These are phyloP conservation scores for Schwanniomyces etchellsii DNA, from an alignment of 1,139 yeast species.

Conservation along the genomic window DNA sequence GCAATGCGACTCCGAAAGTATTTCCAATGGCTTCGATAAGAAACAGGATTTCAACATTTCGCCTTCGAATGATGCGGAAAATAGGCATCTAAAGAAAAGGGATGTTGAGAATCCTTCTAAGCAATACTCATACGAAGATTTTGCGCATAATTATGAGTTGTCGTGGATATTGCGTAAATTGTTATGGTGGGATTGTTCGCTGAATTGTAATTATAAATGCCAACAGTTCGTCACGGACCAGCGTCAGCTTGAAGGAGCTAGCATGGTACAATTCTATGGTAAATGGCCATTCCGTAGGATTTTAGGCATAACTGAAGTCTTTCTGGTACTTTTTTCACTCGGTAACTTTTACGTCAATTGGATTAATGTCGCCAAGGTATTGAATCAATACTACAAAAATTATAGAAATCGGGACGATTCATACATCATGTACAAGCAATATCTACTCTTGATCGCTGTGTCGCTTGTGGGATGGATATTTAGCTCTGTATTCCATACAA, in stretches of 20 bases:
- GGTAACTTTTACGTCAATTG: slow-evolving; percentile 35
- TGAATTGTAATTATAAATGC: slow-evolving; percentile 40
- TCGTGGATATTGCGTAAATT: slow-evolving; percentile 12
- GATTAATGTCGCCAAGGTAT: slow-evolving; percentile 22
- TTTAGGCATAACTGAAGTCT: slow-evolving; percentile 35
- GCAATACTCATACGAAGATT: neutral
- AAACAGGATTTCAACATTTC: too few species aligned
- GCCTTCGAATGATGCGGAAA: too few species aligned
- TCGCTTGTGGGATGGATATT: slow-evolving; percentile 36
- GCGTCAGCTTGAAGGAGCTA: slow-evolving; percentile 14
- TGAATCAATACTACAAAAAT: slow-evolving; percentile 19
- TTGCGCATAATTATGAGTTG: slow-evolving; percentile 8
- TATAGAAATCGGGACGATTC: slow-evolving; percentile 10
- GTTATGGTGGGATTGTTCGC: slow-evolving; percentile 31
- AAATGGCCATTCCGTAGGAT: slow-evolving; percentile 42
- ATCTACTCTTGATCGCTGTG: slow-evolving; percentile 21
- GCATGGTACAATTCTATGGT: slow-evolving; percentile 38
- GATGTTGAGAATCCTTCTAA: too few species aligned
- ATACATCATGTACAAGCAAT: slow-evolving; percentile 27
- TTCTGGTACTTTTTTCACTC: slow-evolving; percentile 31
- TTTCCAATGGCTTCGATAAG: too few species aligned
- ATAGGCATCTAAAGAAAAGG: too few species aligned
- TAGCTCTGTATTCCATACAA: slow-evolving; percentile 35
- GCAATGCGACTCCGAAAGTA: too few species aligned
- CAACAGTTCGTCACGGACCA: slow-evolving; percentile 29